A percentile compares a stretch with the other conserved stretches of the same genome.
phyloP scores from a whole-genome alignment of 176 grass and related monocot genomes.

The Rhynchospora tenuis region DNA sequence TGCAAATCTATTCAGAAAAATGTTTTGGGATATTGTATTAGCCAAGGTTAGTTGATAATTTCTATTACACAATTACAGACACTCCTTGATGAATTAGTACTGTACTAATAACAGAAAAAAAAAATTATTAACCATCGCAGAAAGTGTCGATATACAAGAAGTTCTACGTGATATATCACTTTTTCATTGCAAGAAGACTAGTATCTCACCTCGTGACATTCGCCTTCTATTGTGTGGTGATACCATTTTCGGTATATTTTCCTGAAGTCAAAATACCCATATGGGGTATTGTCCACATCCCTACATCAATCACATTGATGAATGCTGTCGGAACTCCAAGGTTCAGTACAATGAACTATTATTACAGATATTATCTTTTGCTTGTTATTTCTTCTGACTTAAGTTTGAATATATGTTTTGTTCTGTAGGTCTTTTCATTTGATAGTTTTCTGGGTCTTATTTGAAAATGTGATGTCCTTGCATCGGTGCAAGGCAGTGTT shows the following conservation, averaged over 20 bases:
- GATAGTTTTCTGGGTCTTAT: slow-evolving; percentile 37
- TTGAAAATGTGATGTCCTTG: slow-evolving; percentile 49
- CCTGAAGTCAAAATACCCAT: slow-evolving; percentile 30
- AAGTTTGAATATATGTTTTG: not conserved
- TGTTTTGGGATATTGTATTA: slow-evolving; percentile 23
- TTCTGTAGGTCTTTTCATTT: slow-evolving; percentile 35
- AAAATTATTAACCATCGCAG: slow-evolving; percentile 25
- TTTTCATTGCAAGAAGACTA: slow-evolving; percentile 38
- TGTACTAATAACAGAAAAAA: not conserved
- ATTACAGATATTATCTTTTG: not conserved
- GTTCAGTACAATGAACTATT: slow-evolving; percentile 8
- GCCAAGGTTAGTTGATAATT: slow-evolving; percentile 21
- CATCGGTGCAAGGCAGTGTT: slow-evolving; percentile 36
- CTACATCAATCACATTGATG: slow-evolving; percentile 35
- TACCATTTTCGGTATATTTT: slow-evolving; percentile 41
- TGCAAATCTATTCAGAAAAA: slow-evolving; percentile 34
- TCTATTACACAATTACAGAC: not conserved
- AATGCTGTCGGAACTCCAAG: slow-evolving; percentile 31
- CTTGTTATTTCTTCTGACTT: not conserved
- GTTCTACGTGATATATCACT: slow-evolving; percentile 41
- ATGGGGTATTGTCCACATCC: slow-evolving; percentile 42
- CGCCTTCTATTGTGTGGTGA: slow-evolving; percentile 42
- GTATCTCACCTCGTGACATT: slow-evolving; percentile 37
- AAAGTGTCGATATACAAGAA: slow-evolving; percentile 33
- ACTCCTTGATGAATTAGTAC: not conserved